Evolutionary conservation across 345 rosid species (phyloP), one percentile per base, ranked within the genome.

Genomic region (Noccaea bulbosa): DNA sequence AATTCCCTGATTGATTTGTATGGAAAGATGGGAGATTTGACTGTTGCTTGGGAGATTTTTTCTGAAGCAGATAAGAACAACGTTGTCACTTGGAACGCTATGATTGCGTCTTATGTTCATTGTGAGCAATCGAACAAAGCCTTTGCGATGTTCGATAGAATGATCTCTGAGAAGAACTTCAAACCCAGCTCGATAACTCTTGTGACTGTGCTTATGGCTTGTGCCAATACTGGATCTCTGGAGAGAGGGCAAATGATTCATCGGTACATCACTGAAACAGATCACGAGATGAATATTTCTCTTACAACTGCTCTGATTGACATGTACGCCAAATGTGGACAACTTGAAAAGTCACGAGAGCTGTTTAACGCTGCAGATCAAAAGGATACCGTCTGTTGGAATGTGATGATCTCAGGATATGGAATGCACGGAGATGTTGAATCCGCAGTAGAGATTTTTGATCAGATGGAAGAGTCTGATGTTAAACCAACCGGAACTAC

Each of bases 271-370:
- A 72, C 73, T 68, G 83, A 83, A 67, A 78, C 48, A 66, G 76
- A 78, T 33, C 80, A 77, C 46, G 79, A 84, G 60, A 67, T 82
- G 35, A 85, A 70, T 70, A 73, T 81, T 48, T 77, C 92, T 62
- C 87, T 89, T 47, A 69, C 79, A 57, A 80, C 90, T 55, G 80
- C 96, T 32, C 70, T 87, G 63, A 78, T 85, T 41, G 86, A 87
- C 78, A 87, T 87, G 96, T 83, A 85, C 33, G 88, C 88, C 22
- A 89, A 89, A 75, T 83, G 88, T n/a, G 90, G 95, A 37, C 79
- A 82, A 11, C 83, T 83, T 24, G 81, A 81, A 40, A 82, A 81
- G 72, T 80, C 87, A 2, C 65, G 87, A 71, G 77, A 82, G 16
- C 41, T 89, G 61, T 86, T 89, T 27, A 44, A 80, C 65, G 77